phyloP scores from a whole-genome alignment of 1,139 yeast genomes.

The Yamadazyma epiphylla region DNA sequence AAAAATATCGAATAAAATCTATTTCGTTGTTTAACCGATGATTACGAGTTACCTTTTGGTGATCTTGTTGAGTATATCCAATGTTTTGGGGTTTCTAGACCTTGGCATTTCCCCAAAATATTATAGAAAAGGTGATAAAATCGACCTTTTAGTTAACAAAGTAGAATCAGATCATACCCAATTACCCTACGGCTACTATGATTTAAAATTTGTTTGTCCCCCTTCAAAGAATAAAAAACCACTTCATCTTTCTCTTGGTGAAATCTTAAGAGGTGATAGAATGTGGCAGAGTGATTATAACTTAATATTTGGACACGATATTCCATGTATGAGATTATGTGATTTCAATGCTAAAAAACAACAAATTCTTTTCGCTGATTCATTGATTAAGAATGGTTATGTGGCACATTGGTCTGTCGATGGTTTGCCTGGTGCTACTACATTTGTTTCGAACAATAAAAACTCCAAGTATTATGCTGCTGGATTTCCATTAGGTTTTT shows the following conservation, averaged over 20 bases:
- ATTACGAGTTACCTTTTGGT: no score
- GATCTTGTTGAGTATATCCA: no score
- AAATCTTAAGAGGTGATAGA: slow-evolving; percentile 77
- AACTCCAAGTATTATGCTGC: slow-evolving; percentile 72
- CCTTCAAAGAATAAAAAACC: slow-evolving; percentile 53
- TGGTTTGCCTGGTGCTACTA: slow-evolving; percentile 86
- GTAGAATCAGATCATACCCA: slow-evolving; percentile 75
- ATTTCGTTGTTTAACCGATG: no score
- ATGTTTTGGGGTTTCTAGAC: slow-evolving; percentile 3
- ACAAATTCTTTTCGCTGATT: slow-evolving; percentile 54
- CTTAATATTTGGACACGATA: slow-evolving; percentile 58
- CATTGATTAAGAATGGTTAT: slow-evolving; percentile 64
- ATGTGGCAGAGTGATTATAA: slow-evolving; percentile 72
- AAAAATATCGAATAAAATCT: no score
- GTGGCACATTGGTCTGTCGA: slow-evolving; percentile 84
- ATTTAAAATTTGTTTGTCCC: slow-evolving; percentile 79
- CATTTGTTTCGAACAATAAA: slow-evolving; percentile 62
- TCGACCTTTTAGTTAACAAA: slow-evolving; percentile 71
- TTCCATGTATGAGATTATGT: slow-evolving; percentile 65
- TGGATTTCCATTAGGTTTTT: slow-evolving; percentile 83
- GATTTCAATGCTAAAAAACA: slow-evolving; percentile 50
- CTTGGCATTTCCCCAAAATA: slow-evolving; percentile 22
- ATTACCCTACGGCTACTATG: slow-evolving; percentile 75
- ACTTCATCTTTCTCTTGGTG: slow-evolving; percentile 68
- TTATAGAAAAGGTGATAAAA: slow-evolving; percentile 53